Evolutionary conservation across 1,284 basidiomycete species (phyloP).

Genomic region (Filobasidium uniguttulatum): DNA sequence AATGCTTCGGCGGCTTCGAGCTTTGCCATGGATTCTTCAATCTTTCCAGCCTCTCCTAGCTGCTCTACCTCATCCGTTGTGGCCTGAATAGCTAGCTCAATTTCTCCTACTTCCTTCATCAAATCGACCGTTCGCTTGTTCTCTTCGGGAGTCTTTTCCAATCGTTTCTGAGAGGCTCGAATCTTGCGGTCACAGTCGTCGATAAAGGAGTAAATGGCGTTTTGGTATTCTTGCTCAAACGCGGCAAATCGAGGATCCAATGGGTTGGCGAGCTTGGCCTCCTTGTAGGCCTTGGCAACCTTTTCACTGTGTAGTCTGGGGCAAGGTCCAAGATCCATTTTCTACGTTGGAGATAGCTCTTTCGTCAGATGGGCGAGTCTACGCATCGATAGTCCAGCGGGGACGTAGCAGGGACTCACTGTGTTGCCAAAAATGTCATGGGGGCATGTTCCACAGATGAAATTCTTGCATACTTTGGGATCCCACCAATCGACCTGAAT

Average conservation of each 20-base stretch:
- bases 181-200: conserved; percentile 97
- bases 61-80: conserved; percentile 96
- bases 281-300: conserved; percentile 69
- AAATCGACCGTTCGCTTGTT: conserved; percentile 96
- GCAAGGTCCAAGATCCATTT: conserved; percentile 99
- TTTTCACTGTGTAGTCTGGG: conserved; percentile 93
- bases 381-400: background rate
- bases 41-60: conserved; percentile 90
- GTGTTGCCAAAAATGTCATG: conserved; percentile 98
- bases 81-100: conserved; percentile 94
- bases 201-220: conserved; percentile 87
- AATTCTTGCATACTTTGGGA: conserved; percentile 98
- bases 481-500: conserved; percentile 89
- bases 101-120: conserved; percentile 99
- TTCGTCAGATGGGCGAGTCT: background rate
- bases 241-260: conserved; percentile 63
- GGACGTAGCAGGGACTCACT: conserved; percentile 43
- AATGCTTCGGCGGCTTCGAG: conserved; percentile 94
- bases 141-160: conserved; percentile 99
- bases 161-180: conserved; percentile 74
- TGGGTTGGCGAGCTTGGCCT: conserved; percentile 62
- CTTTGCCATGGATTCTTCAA: conserved; percentile 96
- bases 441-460: conserved; percentile 92
- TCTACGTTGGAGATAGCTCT: conserved; percentile 44
- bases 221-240: conserved; percentile 88